These are phyloP conservation scores for Torulaspora indica DNA, from an alignment of 805 yeast genomes.

Conservation along the genomic window DNA sequence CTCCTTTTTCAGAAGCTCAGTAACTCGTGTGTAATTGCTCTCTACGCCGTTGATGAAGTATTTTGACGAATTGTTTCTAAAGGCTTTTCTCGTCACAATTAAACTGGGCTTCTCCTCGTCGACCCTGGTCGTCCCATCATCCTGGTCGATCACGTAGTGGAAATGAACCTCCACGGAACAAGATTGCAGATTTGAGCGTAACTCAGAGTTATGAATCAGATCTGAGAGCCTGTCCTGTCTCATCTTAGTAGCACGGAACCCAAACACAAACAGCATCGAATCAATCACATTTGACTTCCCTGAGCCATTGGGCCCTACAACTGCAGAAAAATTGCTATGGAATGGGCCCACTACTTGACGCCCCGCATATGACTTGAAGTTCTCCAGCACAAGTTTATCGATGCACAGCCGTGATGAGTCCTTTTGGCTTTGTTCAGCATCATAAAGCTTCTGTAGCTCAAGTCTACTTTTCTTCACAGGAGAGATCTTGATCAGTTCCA, in stretches of 20 bases:
- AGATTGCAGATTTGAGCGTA: constrained; percentile 55
- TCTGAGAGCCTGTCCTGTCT: constrained; percentile 92
- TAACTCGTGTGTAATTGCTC: constrained; percentile 75
- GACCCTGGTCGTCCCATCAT: constrained; percentile 41
- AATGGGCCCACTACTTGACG: constrained; percentile 91
- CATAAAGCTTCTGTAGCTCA: constrained; percentile 30
- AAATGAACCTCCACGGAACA: constrained; percentile 93
- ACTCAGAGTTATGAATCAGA: constrained; percentile 84
- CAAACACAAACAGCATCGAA: constrained; percentile 92
- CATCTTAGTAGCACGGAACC: constrained; percentile 94
- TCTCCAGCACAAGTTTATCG: constrained; percentile 62
- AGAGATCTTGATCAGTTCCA: constrained; percentile 42
- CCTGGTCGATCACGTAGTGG: constrained; percentile 63
- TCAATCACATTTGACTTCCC: constrained; percentile 98
- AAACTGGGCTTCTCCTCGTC: constrained; percentile 53
- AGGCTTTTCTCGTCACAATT: constrained; percentile 76
- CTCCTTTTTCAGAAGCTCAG: constrained; percentile 62
- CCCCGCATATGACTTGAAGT: constrained; percentile 96
- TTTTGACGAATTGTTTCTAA: constrained; percentile 66
- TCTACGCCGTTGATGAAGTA: constrained; percentile 68
- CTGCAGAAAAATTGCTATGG: constrained; percentile 88
- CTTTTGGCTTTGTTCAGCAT: constrained; percentile 34
- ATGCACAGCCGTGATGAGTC: constrained; percentile 61
- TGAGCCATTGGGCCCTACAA: constrained; percentile 97
- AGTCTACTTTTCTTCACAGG: constrained; percentile 38